These are phyloP conservation scores for Cordyceps militaris DNA, from an alignment of 2,329 filamentous ascomycete genomes.

Conservation along the genomic window DNA sequence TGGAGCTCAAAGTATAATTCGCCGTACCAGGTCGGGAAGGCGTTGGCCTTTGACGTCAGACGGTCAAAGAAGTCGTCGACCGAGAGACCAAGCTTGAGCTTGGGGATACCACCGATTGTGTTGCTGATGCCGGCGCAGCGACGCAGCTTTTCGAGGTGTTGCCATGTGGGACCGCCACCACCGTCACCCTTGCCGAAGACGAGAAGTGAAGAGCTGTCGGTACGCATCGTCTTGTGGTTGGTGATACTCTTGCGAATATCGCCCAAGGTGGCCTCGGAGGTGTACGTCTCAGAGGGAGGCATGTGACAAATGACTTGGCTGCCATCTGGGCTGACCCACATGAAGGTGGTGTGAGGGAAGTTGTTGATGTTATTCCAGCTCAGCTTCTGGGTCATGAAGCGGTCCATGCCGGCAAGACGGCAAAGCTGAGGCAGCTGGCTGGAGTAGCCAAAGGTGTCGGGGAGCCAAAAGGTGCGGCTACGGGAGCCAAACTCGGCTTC, in stretches of 20 bases:
- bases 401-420: slow-evolving; percentile 87
- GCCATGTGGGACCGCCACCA: slow-evolving; percentile 88
- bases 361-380: slow-evolving; percentile 99
- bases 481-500: slow-evolving; percentile 86
- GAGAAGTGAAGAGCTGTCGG: slow-evolving; percentile 82
- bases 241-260: slow-evolving; percentile 84
- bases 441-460: slow-evolving; percentile 97
- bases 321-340: slow-evolving; percentile 93
- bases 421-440: slow-evolving; percentile 91
- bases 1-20: slow-evolving; percentile 98
- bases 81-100: slow-evolving; percentile 79
- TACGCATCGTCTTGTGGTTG: slow-evolving; percentile 92
- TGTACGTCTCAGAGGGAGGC: slow-evolving; percentile 93
- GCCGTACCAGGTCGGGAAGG: slow-evolving; percentile 93
- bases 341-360: slow-evolving; percentile 97
- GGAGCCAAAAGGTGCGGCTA: slow-evolving; percentile 91
- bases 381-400: slow-evolving; percentile 96
- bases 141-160: slow-evolving; percentile 90
- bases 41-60: slow-evolving; percentile 69
- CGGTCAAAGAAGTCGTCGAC: slow-evolving; percentile 92
- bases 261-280: slow-evolving; percentile 87
- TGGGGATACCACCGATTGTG: slow-evolving; percentile 69
- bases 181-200: slow-evolving; percentile 97
- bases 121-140: slow-evolving; percentile 89
- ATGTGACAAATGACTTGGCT: slow-evolving; percentile 98